These are phyloP conservation scores for Nothopassalora personata DNA, from an alignment of 2,329 filamentous ascomycete species.

Conservation along the genomic window DNA sequence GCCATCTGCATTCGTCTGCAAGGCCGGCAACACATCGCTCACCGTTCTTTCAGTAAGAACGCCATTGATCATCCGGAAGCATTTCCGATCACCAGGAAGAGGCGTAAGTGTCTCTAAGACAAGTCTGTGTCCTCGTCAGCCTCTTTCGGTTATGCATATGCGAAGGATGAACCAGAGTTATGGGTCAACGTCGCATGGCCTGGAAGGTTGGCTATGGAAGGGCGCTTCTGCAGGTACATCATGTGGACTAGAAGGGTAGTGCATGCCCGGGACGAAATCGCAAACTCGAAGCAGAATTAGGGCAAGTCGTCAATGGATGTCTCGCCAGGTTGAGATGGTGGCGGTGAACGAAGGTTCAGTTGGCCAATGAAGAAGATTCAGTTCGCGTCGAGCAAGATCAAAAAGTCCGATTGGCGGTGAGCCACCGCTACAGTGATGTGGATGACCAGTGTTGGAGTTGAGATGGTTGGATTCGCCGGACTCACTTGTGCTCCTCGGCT, in stretches of 20 bases:
- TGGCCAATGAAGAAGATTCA: constrained; percentile 3
- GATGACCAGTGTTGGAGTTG: neutral
- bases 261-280: neutral
- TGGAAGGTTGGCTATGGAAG: neutral
- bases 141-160: constrained; percentile 1
- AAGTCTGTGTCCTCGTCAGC: constrained; percentile 53
- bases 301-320: neutral
- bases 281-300: neutral
- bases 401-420: constrained; percentile 24
- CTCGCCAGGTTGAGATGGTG: constrained; percentile 4
- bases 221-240: constrained; percentile 6
- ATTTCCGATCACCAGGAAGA: constrained; percentile 80
- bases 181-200: constrained; percentile 6
- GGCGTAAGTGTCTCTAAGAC: constrained; percentile 88
- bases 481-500: constrained; percentile 93
- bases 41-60: constrained; percentile 92
- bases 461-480: constrained; percentile 6
- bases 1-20: constrained; percentile 91
- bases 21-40: constrained; percentile 80
- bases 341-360: constrained; percentile 35
- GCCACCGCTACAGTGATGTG: constrained; percentile 20
- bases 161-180: constrained; percentile 5
- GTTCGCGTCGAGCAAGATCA: neutral
- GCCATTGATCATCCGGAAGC: constrained; percentile 97
- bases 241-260: neutral